Base-by-base conservation (phyloP, 2,329 filamentous ascomycete species). In the Pestalotiopsis sp. region DNA sequence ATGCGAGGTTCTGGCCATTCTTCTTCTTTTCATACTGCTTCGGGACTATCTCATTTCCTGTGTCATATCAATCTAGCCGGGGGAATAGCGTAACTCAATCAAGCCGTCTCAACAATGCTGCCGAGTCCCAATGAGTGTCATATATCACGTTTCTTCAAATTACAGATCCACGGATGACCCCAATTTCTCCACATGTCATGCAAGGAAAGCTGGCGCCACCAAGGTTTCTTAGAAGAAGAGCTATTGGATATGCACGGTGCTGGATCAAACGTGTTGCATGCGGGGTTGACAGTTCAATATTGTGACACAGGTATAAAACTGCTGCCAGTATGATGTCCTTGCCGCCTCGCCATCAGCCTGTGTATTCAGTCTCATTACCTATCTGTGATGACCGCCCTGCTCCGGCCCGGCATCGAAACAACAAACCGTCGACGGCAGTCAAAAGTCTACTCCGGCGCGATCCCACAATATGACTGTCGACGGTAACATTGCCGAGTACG, bases 401-500 rank as follows among this genome's bases (percentile, higher is more conserved):
- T 0, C 31, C 31, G 31, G 9, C 31, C 31, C 31, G 31, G 6
- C 31, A 31, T 7, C 31, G 7, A 7, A 36, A 36, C 31, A 36
- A 36, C 31, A 36, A 36, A 9, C 2, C 7, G 7, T 36, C 7
- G 31, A 2, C 31, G 7, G 31, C 31, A 36, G 31, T 36, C 31
- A 36, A 36, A 36, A 36, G 31, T 36, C 31, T 52, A 23, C 17
- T n/a, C 1, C 3, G 7, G 45, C 17, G 3, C 45, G 7, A n/a
- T 9, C 3, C 7, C 23, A 13, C n/a, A 49, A 27, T 4, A 66
- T 66, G 64, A 45, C 20, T 4, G 52, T 27, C 27, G 9, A 25
- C 49, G 45, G 23, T 45, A n/a, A 36, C 20, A 14, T 31, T 4
- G 23, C 14, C 23, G 68, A 71, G 60, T 80, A 77, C 49, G 78